A percentile compares a stretch with the other conserved stretches of the same genome.
Conservation (phyloP, 257 asterid genomes). For the Forsythia suspensa region DNA sequence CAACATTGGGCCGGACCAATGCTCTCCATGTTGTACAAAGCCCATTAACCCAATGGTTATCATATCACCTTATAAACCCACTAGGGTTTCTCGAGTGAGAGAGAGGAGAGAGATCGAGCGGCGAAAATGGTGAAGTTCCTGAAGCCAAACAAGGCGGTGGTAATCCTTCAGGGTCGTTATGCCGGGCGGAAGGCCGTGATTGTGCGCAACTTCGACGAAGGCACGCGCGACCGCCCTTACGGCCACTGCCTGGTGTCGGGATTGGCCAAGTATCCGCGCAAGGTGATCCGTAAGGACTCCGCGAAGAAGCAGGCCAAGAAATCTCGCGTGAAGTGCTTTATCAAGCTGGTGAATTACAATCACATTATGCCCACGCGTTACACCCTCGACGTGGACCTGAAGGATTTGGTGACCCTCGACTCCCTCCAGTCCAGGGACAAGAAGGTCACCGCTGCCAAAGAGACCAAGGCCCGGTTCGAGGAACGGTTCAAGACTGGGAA, state of each 20-base stretch:
- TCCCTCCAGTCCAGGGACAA: neutral
- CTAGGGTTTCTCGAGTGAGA: neutral
- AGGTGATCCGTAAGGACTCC: neutral
- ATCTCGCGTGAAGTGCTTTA: neutral
- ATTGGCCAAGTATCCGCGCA: neutral
- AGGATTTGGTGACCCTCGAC: neutral
- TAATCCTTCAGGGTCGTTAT: neutral
- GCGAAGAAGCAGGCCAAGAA: neutral
- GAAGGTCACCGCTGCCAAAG: neutral
- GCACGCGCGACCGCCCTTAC: neutral
- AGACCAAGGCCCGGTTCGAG: neutral
- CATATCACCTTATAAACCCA: neutral
- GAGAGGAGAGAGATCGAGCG: neutral
- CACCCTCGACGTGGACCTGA: neutral
- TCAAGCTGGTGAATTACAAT: neutral
- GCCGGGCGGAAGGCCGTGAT: neutral
- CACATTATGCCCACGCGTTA: conserved; percentile 1
- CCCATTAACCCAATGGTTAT: neutral
- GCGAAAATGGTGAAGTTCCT: conserved; percentile 2
- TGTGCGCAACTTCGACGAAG: neutral
- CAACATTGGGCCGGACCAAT: neutral
- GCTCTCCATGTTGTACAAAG: neutral
- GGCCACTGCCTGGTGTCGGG: neutral
- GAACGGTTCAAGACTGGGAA: neutral
- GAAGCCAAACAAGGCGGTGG: neutral